Conservation (phyloP, 768 basidiomycete species). For the Suillus subaureus region DNA sequence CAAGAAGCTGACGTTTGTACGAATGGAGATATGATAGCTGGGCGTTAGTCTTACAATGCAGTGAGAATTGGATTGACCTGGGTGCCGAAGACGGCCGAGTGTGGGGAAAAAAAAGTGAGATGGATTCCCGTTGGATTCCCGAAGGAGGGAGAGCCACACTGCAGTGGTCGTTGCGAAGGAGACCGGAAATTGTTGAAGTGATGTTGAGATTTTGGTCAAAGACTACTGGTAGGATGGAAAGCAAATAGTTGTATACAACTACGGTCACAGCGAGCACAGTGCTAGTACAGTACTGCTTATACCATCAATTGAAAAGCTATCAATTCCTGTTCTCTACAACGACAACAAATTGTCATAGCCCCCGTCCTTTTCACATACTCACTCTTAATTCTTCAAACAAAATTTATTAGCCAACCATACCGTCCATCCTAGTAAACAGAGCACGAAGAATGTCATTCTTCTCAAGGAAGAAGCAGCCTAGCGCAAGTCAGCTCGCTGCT, state of each 20-base stretch:
- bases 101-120: neutral
- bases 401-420: constrained; percentile 52
- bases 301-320: too few species aligned
- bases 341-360: neutral
- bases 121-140: neutral
- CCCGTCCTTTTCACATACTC: constrained; percentile 1
- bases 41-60: neutral
- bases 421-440: constrained; percentile 63
- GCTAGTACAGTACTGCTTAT: neutral
- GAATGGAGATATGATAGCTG: neutral
- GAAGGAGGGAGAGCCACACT: neutral
- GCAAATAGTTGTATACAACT: constrained; percentile 1
- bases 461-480: constrained; percentile 81
- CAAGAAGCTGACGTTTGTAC: constrained; percentile 10
- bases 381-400: constrained; percentile 8
- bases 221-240: neutral
- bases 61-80: neutral
- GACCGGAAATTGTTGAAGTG: neutral
- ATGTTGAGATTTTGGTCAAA: neutral
- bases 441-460: constrained; percentile 91
- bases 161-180: neutral
- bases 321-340: neutral
- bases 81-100: neutral
- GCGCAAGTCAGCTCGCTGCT: constrained; percentile 43
- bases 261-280: neutral